Conservation (phyloP, 2,329 filamentous ascomycete species). For the Juglanconis juglandina region DNA sequence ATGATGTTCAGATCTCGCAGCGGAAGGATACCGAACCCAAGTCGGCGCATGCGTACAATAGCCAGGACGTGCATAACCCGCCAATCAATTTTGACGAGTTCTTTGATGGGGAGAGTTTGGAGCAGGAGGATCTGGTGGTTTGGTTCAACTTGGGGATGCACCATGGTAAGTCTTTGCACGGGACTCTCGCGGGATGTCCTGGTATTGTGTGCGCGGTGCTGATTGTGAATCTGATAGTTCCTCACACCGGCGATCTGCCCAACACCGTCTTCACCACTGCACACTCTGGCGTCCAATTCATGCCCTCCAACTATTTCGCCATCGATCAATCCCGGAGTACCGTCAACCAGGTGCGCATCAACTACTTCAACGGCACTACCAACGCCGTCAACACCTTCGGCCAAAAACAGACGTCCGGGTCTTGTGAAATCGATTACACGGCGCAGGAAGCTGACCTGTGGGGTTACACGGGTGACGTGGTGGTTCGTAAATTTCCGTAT, state of each 20-base stretch:
- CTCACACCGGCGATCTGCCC: conserved; percentile 48
- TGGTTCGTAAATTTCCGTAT: conserved; percentile 36
- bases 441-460: conserved; percentile 25
- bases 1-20: conserved; percentile 48
- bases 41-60: conserved; percentile 43
- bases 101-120: conserved; percentile 40
- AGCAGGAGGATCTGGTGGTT: conserved; percentile 45
- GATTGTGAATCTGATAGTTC: background rate
- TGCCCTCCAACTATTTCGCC: conserved; percentile 42
- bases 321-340: conserved; percentile 37
- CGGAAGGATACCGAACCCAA: conserved; percentile 52
- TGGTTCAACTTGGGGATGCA: conserved; percentile 56
- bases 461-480: conserved; percentile 31
- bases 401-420: conserved; percentile 21
- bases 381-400: conserved; percentile 31
- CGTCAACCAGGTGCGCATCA: conserved; percentile 37
- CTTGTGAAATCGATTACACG: conserved; percentile 27
- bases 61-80: conserved; percentile 42
- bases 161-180: conserved; percentile 29
- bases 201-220: background rate
- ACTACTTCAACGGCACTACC: conserved; percentile 30
- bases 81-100: conserved; percentile 49
- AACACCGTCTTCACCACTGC: conserved; percentile 50
- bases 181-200: rapidly evolving
- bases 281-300: conserved; percentile 40